Conservation (phyloP, 1,284 basidiomycete genomes). For the Ceraceosorus guamensis region DNA sequence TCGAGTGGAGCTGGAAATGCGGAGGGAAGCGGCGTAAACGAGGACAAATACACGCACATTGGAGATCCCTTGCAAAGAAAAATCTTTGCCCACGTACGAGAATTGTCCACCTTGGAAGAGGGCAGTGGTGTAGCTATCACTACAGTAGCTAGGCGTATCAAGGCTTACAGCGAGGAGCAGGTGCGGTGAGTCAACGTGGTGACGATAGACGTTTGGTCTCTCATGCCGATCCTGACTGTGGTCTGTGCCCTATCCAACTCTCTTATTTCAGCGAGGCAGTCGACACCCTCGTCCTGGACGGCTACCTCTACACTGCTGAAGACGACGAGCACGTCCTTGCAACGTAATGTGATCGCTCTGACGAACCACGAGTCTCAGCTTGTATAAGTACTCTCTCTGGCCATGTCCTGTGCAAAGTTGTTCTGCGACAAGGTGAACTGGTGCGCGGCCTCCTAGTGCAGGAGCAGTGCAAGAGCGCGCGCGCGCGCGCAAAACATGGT, state of each 20-base stretch:
- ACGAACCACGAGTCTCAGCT: no score
- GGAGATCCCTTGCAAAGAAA: constrained; percentile 5
- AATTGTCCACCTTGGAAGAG: neutral
- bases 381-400: no score
- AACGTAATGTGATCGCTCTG: neutral
- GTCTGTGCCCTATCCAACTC: neutral
- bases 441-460: no score
- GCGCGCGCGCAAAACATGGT: no score
- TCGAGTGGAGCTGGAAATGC: neutral
- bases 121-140: constrained; percentile 1
- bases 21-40: neutral
- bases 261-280: neutral
- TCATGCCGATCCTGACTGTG: neutral
- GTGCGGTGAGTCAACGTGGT: constrained; percentile 1
- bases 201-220: neutral
- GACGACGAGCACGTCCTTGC: constrained; percentile 8
- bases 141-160: neutral
- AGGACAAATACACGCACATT: neutral
- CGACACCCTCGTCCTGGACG: neutral
- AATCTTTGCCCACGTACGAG: neutral
- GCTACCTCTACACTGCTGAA: constrained; percentile 8
- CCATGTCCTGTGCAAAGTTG: no score
- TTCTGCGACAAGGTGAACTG: no score
- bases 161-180: neutral
- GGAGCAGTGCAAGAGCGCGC: no score